phyloP scores from a whole-genome alignment of 2,329 filamentous ascomycete genomes.

The Parastagonospora avenae region DNA sequence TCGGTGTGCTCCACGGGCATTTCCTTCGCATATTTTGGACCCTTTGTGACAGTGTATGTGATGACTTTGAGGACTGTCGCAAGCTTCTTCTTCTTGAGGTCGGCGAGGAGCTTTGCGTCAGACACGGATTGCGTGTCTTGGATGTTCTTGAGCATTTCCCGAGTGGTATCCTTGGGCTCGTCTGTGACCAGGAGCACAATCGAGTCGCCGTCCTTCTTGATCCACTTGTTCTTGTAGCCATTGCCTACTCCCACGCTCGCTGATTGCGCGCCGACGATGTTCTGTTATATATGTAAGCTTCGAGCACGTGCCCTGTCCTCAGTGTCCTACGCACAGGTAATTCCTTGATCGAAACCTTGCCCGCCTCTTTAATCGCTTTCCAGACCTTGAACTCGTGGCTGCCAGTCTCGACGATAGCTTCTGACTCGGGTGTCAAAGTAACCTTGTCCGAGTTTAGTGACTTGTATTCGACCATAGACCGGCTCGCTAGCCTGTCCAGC shows the following conservation, averaged over 20 bases:
- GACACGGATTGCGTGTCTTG: conserved; percentile 70
- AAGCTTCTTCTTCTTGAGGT: conserved; percentile 92
- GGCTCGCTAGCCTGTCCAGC: conserved; percentile 81
- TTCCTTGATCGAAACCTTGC: conserved; percentile 54
- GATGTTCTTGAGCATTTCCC: conserved; percentile 75
- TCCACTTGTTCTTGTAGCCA: conserved; percentile 79
- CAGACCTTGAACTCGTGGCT: conserved; percentile 59
- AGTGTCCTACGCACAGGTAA: conserved; percentile 45
- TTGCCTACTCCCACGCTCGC: conserved; percentile 91
- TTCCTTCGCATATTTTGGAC: conserved; percentile 84
- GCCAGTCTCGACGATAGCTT: conserved; percentile 67
- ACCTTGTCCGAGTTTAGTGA: conserved; percentile 80
- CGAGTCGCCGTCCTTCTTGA: conserved; percentile 65
- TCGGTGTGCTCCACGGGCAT: conserved; percentile 94
- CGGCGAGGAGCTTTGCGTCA: conserved; percentile 76
- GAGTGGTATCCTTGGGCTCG: conserved; percentile 79
- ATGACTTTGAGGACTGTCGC: conserved; percentile 83
- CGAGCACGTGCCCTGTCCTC: background rate
- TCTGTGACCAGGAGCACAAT: conserved; percentile 63
- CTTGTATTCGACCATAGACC: conserved; percentile 86
- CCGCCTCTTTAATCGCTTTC: conserved; percentile 53
- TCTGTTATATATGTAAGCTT: conserved; percentile 47
- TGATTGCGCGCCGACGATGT: conserved; percentile 73
- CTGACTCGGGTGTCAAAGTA: conserved; percentile 76
- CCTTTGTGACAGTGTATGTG: conserved; percentile 82